Evolutionary conservation across 1,284 basidiomycete species (phyloP), one percentile per base, ranked within the genome.

Genomic region (Ustilago loliicola): DNA sequence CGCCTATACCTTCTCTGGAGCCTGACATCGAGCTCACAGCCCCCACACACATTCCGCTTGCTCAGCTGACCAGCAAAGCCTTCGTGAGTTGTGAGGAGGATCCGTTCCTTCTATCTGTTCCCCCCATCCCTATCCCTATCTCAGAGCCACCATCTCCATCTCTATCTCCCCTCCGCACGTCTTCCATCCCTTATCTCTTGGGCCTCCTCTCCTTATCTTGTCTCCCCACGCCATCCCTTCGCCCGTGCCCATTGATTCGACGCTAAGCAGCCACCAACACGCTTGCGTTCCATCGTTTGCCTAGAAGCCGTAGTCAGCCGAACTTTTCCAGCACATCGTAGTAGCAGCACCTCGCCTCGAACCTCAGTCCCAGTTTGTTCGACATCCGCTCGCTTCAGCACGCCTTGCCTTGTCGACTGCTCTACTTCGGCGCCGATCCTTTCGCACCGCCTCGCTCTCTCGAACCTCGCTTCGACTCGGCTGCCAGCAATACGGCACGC

Each of bases 111-210:
- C 48, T 66, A 72, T 66, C 69, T 57, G 17, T 50, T 15, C 17
- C 38, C 27, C 40, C 25, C 25, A 27, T 50, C n/a, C 48, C 15
- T 27, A 38, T 42, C 36, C 51, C 67, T 61, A 72, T 72, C 69
- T 72, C 63, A 53, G 55, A 45, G 58, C 55, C 62, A 57, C 42
- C 63, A 57, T 65, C 58, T 60, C 36, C 42, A 30, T 57, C 45
- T 40, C 30, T 36, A 48, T 63, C 53, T 25, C 23, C 11, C 53
- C 36, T 48, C 59, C 36, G 42, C 42, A 45, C 61, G 56, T 70
- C 57, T 57, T 29, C 25, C 67, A 64, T 64, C 52, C 66, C 63
- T 72, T 72, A 72, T 72, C 69, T 72, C 63, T 60, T 58, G 21
- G 58, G 52, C 7, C 30, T 50, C 51, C 50, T 51, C 25, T 53